Percentiles rank a stretch among this genome's conserved stretches.
These are phyloP conservation scores for Canariomyces notabilis DNA, from an alignment of 2,329 filamentous ascomycete genomes.

Conservation along the genomic window DNA sequence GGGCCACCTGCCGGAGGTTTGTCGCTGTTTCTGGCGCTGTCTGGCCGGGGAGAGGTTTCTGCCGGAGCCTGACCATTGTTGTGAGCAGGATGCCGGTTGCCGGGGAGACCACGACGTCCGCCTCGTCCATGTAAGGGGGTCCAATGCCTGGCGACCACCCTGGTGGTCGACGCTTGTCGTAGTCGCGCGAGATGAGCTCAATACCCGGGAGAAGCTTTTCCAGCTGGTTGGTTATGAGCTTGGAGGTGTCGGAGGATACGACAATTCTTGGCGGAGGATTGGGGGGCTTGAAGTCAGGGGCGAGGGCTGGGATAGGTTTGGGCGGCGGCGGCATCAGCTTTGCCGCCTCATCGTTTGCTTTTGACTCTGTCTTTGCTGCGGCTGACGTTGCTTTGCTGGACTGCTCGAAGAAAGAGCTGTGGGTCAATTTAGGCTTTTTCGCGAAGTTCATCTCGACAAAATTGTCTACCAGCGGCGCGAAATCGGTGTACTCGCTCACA, in stretches of 20 bases:
- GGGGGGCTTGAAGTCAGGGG: slow-evolving; percentile 18
- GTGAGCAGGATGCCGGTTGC: slow-evolving; percentile 65
- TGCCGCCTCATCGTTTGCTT: slow-evolving; percentile 4
- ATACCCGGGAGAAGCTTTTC: slow-evolving; percentile 24
- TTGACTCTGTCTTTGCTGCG: not conserved
- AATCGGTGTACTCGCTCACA: slow-evolving; percentile 17
- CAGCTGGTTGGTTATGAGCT: slow-evolving; percentile 14
- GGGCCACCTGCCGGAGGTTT: slow-evolving; percentile 52
- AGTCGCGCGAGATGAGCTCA: slow-evolving; percentile 28
- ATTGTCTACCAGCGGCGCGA: slow-evolving; percentile 21
- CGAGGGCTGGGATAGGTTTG: slow-evolving; percentile 15
- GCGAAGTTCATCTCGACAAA: slow-evolving; percentile 26
- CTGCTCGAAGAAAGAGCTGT: slow-evolving; percentile 20
- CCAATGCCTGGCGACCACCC: slow-evolving; percentile 24
- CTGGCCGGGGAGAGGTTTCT: slow-evolving; percentile 58
- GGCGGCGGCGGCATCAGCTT: slow-evolving; percentile 14
- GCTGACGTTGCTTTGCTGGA: not conserved
- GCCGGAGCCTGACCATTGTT: slow-evolving; percentile 65
- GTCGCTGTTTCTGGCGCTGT: slow-evolving; percentile 32
- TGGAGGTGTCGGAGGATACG: slow-evolving; percentile 21
- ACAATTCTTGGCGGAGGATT: slow-evolving; percentile 20
- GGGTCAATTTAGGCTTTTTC: slow-evolving; percentile 21
- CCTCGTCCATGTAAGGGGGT: slow-evolving; percentile 48
- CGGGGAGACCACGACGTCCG: slow-evolving; percentile 69
- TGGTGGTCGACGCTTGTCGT: slow-evolving; percentile 22